Base-by-base conservation (phyloP, 140 eudicot species). In the Bidens hawaiensis region DNA sequence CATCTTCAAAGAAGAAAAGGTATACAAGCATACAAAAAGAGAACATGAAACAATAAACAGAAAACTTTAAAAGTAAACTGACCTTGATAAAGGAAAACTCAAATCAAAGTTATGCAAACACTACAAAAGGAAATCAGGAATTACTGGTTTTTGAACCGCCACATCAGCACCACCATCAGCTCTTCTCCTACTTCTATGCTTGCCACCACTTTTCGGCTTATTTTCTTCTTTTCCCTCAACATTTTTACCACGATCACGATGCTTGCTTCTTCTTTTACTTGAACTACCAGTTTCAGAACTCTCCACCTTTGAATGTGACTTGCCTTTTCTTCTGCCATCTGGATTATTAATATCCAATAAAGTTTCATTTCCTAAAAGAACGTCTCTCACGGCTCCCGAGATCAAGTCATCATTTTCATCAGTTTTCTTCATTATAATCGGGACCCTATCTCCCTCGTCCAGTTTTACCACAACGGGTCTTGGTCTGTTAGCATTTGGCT, bases 51-150 rank as follows among this genome's bases (percentile, higher is more conserved):
- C 28, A 34, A 7, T 12, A 60, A 50, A 5, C 8, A 31, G 38
- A 63, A 33, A 53, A 65, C 57, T 62, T 50, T 28, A 69, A 38
- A 73, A 28, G n/a, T 49, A 68, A 78, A 78, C 84, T 75, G 56
- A 71, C 82, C 81, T 77, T 53, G 70, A 40, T 58, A 51, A 51
- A 18, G 28, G 51, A 70, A 67, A 67, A 42, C 33, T 30, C 50
- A 61, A 24, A 72, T 56, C 53, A 23, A 56, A 41, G 28, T 60
- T 60, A 70, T 14, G 51, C 48, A 71, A 61, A 38, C 42, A 73
- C 88, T 83, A 90, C 68, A 90, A 77, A 41, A 86, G 95, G 34
- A 86, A 86, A 79, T 90, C 97, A 26, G 97, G 97, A 45, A 90
- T 83, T 33, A 81, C 85, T 57, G 79, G 83, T 22, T 94, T 75